phyloP scores from a whole-genome alignment of 495 filamentous ascomycete genomes.

The Hamigera avellanea region DNA sequence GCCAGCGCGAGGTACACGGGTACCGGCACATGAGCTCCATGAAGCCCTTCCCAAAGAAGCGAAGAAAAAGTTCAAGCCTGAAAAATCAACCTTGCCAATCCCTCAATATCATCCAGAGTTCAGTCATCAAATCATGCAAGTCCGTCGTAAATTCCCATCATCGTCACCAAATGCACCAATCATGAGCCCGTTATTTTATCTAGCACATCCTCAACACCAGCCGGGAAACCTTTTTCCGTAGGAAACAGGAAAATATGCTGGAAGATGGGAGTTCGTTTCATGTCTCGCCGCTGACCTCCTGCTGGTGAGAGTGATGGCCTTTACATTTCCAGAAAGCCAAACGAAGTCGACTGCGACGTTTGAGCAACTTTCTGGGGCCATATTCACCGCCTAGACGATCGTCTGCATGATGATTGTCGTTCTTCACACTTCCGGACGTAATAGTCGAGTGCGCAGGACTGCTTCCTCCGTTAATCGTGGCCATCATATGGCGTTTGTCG shows the following conservation, averaged over 20 bases:
- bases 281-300: conserved; percentile 27
- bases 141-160: conserved; percentile 17
- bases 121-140: conserved; percentile 20
- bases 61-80: no score
- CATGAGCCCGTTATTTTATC: conserved; percentile 10
- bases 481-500: conserved; percentile 15
- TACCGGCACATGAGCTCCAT: no score
- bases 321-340: conserved; percentile 37
- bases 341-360: conserved; percentile 30
- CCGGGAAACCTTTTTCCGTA: no score
- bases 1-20: no score
- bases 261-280: no score
- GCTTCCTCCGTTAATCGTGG: conserved; percentile 13
- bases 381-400: conserved; percentile 5
- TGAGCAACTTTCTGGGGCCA: conserved; percentile 17
- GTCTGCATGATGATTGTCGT: neutral
- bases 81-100: no score
- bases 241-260: no score
- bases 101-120: neutral
- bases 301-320: conserved; percentile 18
- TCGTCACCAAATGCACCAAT: conserved; percentile 21
- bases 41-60: no score
- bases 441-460: conserved; percentile 21
- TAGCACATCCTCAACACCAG: no score
- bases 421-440: conserved; percentile 19